These are phyloP conservation scores for Monosporascus sp. DNA, from an alignment of 2,329 filamentous ascomycete species.

Conservation along the genomic window DNA sequence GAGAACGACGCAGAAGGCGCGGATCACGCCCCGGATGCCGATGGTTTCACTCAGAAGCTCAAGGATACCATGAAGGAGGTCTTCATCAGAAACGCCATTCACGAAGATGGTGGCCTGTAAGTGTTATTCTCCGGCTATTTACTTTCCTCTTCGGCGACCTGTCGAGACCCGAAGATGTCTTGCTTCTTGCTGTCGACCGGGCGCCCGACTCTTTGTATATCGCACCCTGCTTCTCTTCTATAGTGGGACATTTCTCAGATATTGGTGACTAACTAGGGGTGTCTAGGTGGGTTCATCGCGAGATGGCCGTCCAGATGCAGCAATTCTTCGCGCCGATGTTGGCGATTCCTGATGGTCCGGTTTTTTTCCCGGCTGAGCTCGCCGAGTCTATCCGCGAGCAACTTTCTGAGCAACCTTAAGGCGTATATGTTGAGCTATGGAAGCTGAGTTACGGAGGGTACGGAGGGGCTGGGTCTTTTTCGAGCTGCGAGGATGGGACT, in stretches of 20 bases:
- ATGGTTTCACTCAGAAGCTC: background rate
- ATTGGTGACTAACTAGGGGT: background rate
- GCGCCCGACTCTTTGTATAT: background rate
- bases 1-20: background rate
- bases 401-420: background rate
- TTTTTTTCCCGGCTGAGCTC: background rate
- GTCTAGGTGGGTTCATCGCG: background rate
- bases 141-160: no score
- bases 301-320: constrained; percentile 1
- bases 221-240: background rate
- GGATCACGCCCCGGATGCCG: background rate
- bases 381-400: background rate
- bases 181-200: background rate
- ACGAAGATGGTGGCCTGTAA: background rate
- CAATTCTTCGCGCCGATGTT: constrained; percentile 1
- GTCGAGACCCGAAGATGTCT: background rate
- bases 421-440: background rate
- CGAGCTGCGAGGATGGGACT: background rate
- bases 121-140: background rate
- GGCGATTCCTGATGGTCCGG: background rate
- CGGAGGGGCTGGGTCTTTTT: background rate
- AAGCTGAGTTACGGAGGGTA: background rate
- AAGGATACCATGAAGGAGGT: constrained; percentile 1
- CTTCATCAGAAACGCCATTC: background rate
- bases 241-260: background rate